Evolutionary conservation across 768 basidiomycete species (phyloP).

Genomic region (Pleurotus pulmonarius): DNA sequence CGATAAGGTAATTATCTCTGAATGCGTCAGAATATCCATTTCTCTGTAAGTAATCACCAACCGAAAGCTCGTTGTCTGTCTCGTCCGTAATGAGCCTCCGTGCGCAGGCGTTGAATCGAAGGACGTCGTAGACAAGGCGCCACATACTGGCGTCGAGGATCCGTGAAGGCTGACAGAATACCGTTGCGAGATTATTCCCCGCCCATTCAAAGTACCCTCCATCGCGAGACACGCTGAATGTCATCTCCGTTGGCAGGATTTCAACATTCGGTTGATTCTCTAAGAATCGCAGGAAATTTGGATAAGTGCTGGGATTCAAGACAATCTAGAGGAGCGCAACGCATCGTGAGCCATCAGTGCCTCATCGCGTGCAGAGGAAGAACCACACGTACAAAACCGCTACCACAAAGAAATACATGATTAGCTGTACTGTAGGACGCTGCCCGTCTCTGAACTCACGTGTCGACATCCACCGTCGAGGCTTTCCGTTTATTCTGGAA

Average conservation of each 20-base stretch:
- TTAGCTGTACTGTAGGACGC: too few species aligned
- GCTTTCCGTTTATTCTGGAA: slow-evolving; percentile 38
- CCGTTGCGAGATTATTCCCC: slow-evolving; percentile 52
- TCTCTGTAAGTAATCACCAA: slow-evolving; percentile 57
- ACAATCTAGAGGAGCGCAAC: slow-evolving; percentile 52
- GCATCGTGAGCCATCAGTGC: too few species aligned
- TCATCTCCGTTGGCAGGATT: slow-evolving; percentile 66
- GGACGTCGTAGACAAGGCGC: slow-evolving; percentile 67
- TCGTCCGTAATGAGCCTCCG: slow-evolving; percentile 37
- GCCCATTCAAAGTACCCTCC: slow-evolving; percentile 74
- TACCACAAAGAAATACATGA: slow-evolving; percentile 19
- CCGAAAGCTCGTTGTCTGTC: slow-evolving; percentile 25
- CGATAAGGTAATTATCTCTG: slow-evolving; percentile 72
- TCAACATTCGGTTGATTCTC: slow-evolving; percentile 40
- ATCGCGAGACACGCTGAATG: slow-evolving; percentile 75
- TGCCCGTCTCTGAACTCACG: too few species aligned
- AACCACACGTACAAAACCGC: slow-evolving; percentile 49
- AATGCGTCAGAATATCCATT: slow-evolving; percentile 68
- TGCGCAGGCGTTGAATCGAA: slow-evolving; percentile 71
- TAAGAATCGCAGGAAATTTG: slow-evolving; percentile 74
- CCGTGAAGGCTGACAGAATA: slow-evolving; percentile 67
- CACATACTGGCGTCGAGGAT: slow-evolving; percentile 65
- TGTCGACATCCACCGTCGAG: slow-evolving; percentile 57
- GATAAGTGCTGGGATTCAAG: slow-evolving; percentile 73
- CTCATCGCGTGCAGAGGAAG: neutral